Evolutionary conservation across 2,329 filamentous ascomycete species (phyloP).

Genomic region (Teratosphaeriaceae sp.): DNA sequence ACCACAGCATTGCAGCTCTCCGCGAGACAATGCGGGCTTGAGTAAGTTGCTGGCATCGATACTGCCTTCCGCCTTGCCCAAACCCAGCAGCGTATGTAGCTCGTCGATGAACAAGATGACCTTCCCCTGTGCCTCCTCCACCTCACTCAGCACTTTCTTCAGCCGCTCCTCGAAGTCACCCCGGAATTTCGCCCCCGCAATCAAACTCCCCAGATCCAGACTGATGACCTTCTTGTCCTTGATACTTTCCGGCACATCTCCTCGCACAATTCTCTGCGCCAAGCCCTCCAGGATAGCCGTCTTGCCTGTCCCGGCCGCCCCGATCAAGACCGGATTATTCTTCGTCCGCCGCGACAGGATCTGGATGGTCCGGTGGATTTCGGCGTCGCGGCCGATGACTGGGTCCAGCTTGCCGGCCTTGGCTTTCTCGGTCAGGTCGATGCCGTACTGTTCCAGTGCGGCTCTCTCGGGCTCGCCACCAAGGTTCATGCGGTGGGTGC

Average conservation of each 20-base stretch:
- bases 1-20: constrained; percentile 90
- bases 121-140: constrained; percentile 78
- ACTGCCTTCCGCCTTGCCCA: constrained; percentile 92
- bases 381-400: constrained; percentile 84
- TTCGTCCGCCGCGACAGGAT: constrained; percentile 89
- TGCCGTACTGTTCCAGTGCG: constrained; percentile 82
- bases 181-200: constrained; percentile 90
- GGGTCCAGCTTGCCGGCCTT: constrained; percentile 88
- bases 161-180: constrained; percentile 94
- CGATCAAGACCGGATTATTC: constrained; percentile 93
- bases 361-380: constrained; percentile 92
- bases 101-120: constrained; percentile 96
- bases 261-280: constrained; percentile 80
- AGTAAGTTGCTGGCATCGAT: constrained; percentile 94
- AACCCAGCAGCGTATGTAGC: constrained; percentile 79
- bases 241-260: constrained; percentile 91
- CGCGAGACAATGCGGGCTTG: constrained; percentile 87
- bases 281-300: constrained; percentile 89
- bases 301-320: constrained; percentile 85
- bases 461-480: constrained; percentile 65
- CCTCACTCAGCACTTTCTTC: constrained; percentile 86
- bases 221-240: constrained; percentile 88
- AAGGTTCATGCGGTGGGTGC: constrained; percentile 90
- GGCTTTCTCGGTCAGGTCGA: constrained; percentile 81
- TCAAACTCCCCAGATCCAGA: constrained; percentile 83